These are phyloP conservation scores for Ceratocystis variospora DNA, from an alignment of 2,329 filamentous ascomycete genomes.

Conservation along the genomic window DNA sequence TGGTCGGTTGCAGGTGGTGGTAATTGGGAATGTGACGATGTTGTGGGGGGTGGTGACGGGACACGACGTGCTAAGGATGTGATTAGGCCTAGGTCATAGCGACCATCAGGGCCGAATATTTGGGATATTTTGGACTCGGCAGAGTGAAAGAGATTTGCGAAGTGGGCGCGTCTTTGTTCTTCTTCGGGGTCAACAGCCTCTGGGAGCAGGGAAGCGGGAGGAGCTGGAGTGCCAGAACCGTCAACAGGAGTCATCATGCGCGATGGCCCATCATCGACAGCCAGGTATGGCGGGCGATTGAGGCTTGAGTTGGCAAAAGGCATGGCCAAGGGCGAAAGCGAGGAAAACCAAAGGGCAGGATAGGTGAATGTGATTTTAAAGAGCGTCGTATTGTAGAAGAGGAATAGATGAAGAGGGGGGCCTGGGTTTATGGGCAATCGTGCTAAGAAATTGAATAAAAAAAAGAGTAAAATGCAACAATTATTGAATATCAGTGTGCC, in stretches of 20 bases:
- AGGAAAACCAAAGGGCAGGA: neutral
- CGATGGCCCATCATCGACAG: constrained; percentile 41
- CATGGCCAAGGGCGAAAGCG: constrained; percentile 5
- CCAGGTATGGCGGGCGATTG: constrained; percentile 12
- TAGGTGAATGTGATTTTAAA: neutral
- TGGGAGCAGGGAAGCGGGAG: constrained; percentile 8
- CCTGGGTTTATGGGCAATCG: neutral
- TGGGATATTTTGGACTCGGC: constrained; percentile 63
- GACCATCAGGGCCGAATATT: constrained; percentile 52
- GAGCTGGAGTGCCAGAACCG: constrained; percentile 25
- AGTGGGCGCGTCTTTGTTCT: constrained; percentile 57
- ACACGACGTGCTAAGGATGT: constrained; percentile 45
- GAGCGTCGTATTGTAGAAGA: neutral
- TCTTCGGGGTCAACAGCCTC: constrained; percentile 34
- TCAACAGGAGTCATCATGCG: constrained; percentile 40
- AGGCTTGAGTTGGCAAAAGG: constrained; percentile 2
- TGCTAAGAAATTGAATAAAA: constrained; percentile 7
- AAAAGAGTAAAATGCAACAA: neutral
- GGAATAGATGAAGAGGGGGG: neutral
- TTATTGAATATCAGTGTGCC: constrained; percentile 10
- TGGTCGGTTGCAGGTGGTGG: constrained; percentile 46
- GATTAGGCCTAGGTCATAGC: constrained; percentile 39
- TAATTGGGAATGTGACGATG: constrained; percentile 21
- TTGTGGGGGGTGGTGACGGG: constrained; percentile 21
- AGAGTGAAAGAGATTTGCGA: constrained; percentile 63